Evolutionary conservation across 2,329 filamentous ascomycete genomes (phyloP).

Genomic region (Monilinia laxa): DNA sequence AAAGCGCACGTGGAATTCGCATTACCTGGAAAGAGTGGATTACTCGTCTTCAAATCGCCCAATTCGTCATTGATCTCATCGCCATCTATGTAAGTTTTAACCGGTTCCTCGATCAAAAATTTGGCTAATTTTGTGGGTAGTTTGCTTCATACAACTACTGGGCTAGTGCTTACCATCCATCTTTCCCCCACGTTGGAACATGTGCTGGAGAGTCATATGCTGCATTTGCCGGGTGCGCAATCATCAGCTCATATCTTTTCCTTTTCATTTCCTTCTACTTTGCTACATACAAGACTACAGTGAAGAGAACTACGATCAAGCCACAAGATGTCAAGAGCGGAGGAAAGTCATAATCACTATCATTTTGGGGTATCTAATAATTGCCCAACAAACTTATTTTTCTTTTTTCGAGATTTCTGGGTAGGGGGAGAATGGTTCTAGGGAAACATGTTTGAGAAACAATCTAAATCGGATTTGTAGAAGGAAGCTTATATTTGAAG

Average conservation of each 20-base stretch:
- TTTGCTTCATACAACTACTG: conserved; percentile 99
- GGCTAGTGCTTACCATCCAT: conserved; percentile 82
- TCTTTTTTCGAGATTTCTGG: conserved; percentile 34
- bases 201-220: conserved; percentile 97
- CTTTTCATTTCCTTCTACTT: conserved; percentile 99
- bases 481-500: neutral
- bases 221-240: conserved; percentile 85
- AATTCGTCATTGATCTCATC: conserved; percentile 96
- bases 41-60: conserved; percentile 92
- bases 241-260: conserved; percentile 90
- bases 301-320: conserved; percentile 65
- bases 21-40: conserved; percentile 99
- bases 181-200: conserved; percentile 77
- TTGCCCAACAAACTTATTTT: conserved; percentile 29
- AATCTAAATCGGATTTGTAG: neutral
- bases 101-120: neutral
- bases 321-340: neutral
- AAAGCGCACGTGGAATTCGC: conserved; percentile 88
- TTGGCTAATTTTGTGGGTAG: conserved; percentile 70
- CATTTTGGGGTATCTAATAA: neutral
- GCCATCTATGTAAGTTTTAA: conserved; percentile 36
- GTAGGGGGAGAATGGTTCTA: neutral
- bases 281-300: conserved; percentile 87
- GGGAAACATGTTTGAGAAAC: neutral
- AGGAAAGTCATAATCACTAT: conserved; percentile 5